Conservation (phyloP, 352 stramenopile species). For the Globisporangium orthogonon region DNA sequence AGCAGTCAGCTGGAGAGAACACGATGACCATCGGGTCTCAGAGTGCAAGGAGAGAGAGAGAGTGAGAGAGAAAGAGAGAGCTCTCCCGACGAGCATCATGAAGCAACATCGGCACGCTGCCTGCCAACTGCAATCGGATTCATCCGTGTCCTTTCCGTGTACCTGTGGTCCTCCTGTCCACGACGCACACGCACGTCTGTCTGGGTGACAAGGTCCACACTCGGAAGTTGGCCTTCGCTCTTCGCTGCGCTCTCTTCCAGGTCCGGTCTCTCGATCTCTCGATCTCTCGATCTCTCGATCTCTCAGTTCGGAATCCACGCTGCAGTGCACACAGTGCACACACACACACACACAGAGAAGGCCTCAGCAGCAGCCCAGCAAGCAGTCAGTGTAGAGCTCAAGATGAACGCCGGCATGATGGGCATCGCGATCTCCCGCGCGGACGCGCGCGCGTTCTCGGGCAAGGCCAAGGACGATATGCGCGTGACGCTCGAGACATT, state of each 20-base stretch:
- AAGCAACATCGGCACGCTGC: too few relatives aligned
- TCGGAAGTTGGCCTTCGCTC: neutral
- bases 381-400: neutral
- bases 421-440: slow-evolving; percentile 11
- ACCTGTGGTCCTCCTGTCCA: neutral
- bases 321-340: neutral
- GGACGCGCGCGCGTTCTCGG: slow-evolving; percentile 10
- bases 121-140: too few relatives aligned
- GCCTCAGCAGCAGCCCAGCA: neutral
- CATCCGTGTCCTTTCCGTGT: too few relatives aligned
- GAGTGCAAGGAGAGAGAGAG: too few relatives aligned
- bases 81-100: too few relatives aligned
- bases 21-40: too few relatives aligned
- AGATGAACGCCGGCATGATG: slow-evolving; percentile 6
- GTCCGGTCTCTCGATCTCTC: too few relatives aligned
- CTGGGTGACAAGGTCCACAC: neutral
- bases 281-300: neutral
- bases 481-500: slow-evolving; percentile 18
- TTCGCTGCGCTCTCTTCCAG: neutral
- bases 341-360: neutral
- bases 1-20: too few relatives aligned
- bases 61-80: too few relatives aligned
- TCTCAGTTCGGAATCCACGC: neutral
- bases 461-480: slow-evolving; percentile 6
- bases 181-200: too few relatives aligned